A percentile compares a stretch with the other conserved stretches of the same genome.
phyloP scores from a whole-genome alignment of 164 flowering plant genomes.

The Aristolochia fimbriata region DNA sequence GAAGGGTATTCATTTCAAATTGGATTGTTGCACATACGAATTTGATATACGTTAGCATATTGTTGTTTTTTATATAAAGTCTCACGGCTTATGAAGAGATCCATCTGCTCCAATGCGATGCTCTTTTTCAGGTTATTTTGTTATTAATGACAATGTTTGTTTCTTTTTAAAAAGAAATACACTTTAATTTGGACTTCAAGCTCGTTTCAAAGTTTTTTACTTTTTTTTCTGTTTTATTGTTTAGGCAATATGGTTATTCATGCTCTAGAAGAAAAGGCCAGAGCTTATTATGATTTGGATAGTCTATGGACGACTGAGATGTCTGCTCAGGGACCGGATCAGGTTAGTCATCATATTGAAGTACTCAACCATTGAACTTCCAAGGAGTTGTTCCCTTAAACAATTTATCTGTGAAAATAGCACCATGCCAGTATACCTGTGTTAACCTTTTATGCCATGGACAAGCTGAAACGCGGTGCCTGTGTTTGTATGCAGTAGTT shows the following conservation, averaged over 20 bases:
- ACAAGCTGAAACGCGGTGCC: background rate
- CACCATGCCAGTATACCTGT: background rate
- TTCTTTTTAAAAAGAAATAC: no score
- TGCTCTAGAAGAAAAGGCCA: conserved; percentile 89
- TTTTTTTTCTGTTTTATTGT: background rate
- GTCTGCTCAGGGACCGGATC: conserved; percentile 20
- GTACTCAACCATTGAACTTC: background rate
- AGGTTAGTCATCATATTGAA: conserved; percentile 33
- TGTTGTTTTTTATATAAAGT: no score
- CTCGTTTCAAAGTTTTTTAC: background rate
- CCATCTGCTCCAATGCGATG: no score
- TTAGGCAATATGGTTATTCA: conserved; percentile 68
- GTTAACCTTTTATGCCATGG: background rate
- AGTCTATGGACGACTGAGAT: conserved; percentile 40
- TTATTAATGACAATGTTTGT: background rate
- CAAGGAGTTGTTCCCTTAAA: background rate
- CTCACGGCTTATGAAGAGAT: no score
- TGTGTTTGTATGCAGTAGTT: background rate
- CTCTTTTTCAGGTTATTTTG: no score
- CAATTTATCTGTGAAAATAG: background rate
- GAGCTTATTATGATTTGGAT: conserved; percentile 82
- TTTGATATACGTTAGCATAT: no score
- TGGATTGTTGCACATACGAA: no score
- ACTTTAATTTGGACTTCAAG: no score
- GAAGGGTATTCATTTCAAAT: no score